These are phyloP conservation scores for Tetrastigma voinierianum DNA, from an alignment of 164 flowering plant genomes.

Conservation along the genomic window DNA sequence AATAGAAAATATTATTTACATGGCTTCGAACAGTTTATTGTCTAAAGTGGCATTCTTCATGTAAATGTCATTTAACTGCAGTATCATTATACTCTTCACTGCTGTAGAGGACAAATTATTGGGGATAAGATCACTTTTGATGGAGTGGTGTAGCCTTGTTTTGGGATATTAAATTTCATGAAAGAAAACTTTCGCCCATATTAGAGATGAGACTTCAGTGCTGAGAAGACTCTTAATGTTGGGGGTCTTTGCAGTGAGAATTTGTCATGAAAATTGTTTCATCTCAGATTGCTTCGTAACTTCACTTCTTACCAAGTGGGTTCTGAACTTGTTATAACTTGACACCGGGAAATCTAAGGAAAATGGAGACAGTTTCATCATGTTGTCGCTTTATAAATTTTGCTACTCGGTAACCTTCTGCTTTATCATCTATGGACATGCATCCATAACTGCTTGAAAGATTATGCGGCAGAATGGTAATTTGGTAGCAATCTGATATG, in stretches of 20 bases:
- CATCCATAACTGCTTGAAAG: constrained; percentile 20
- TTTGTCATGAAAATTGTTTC: not conserved
- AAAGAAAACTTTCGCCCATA: not conserved
- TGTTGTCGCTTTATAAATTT: constrained; percentile 9
- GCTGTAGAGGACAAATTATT: not conserved
- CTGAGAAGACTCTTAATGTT: not conserved
- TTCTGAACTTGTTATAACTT: not conserved
- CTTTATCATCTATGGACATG: constrained; percentile 12
- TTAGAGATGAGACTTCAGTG: not conserved
- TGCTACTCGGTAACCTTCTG: constrained; percentile 16
- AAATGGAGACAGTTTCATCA: not conserved
- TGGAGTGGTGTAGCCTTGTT: not conserved
- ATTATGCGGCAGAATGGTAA: constrained; percentile 26
- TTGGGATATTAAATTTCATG: not conserved
- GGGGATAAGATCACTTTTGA: not conserved
- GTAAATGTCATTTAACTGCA: not conserved
- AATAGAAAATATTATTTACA: not conserved
- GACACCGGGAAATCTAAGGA: not conserved
- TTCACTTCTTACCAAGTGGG: not conserved
- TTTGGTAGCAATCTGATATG: constrained; percentile 28
- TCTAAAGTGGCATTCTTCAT: not conserved
- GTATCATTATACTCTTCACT: not conserved
- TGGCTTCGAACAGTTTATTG: not conserved
- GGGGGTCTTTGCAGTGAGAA: not conserved
- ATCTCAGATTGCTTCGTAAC: not conserved